phyloP scores from a whole-genome alignment of 2,329 filamentous ascomycete genomes.

The Sporothrix euskadiensis region DNA sequence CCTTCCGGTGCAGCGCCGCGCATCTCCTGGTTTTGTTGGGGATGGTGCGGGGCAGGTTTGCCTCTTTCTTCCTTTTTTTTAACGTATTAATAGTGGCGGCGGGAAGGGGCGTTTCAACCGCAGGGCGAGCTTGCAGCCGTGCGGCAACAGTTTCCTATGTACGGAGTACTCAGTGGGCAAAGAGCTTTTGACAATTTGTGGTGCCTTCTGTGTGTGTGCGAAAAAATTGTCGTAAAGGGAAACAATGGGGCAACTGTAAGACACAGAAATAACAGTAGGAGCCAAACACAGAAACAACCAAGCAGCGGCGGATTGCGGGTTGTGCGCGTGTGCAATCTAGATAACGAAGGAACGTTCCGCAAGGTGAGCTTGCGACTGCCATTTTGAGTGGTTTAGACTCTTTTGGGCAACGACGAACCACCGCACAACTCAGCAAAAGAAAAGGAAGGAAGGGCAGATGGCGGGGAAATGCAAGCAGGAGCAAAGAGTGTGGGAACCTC shows the following conservation, averaged over 20 bases:
- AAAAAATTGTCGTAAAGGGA: background rate
- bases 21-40: conserved; percentile 26
- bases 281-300: background rate
- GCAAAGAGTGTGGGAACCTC: background rate
- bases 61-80: conserved; percentile 4
- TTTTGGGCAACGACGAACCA: background rate
- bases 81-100: background rate
- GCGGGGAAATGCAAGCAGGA: conserved; percentile 5
- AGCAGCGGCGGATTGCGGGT: background rate
- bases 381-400: background rate
- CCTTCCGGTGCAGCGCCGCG: conserved; percentile 18
- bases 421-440: background rate
- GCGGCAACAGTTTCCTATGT: background rate
- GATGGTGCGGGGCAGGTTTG: conserved; percentile 27
- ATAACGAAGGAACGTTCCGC: conserved; percentile 9
- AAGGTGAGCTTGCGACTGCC: background rate
- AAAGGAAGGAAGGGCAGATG: background rate
- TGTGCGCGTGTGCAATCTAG: background rate
- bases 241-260: background rate
- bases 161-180: background rate
- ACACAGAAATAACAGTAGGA: background rate
- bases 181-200: background rate
- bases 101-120: background rate
- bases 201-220: background rate
- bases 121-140: background rate